Evolutionary conservation across 2,329 filamentous ascomycete species (phyloP), one percentile per base, ranked within the genome.

Genomic region (Aplosporella prunicola): DNA sequence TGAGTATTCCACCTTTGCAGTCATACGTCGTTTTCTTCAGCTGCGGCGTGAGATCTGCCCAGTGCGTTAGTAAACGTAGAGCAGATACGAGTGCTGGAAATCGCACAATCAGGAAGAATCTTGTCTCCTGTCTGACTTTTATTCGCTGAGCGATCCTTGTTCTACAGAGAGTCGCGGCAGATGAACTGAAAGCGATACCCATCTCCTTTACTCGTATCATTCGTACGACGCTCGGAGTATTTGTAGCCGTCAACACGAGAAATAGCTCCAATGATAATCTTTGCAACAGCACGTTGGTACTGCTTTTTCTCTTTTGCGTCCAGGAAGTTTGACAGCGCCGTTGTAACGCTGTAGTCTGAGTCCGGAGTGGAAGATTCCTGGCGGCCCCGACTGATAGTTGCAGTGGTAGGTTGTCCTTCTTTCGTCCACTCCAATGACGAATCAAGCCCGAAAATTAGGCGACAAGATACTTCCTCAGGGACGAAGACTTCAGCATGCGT

Each of bases 121-220:
- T n/a, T n/a, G n/a, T n/a, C n/a, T n/a, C n/a, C n/a, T n/a, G 16
- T 18, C 7, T 34, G 25, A 10, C 50, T 52, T 20, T 35, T 40
- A 36, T 51, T 53, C 36, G 38, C 43, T 17, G 49, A 51, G 8
- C 52, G 47, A 33, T 51, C 40, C 13, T 44, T 47, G 40, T 58
- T 57, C 39, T 57, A 49, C 3, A 53, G 39, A 16, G 54, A 60
- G 39, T 59, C 55, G 20, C 42, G 42, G 32, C 56, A 60, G 8
- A 58, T 45, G 43, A 52, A 60, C 26, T 48, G 55, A 38, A 58
- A 48, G 3, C 55, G 49, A 16, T 43, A 39, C 8, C 57, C 56
- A 39, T 58, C 54, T 5, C 43, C 45, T 11, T 49, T 47, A 7
- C 50, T 50, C 29, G 45, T 58, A 17, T 51, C 55, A 17, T 43